These are phyloP conservation scores for Podaxis rugospora DNA, from an alignment of 768 basidiomycete species.

Conservation along the genomic window DNA sequence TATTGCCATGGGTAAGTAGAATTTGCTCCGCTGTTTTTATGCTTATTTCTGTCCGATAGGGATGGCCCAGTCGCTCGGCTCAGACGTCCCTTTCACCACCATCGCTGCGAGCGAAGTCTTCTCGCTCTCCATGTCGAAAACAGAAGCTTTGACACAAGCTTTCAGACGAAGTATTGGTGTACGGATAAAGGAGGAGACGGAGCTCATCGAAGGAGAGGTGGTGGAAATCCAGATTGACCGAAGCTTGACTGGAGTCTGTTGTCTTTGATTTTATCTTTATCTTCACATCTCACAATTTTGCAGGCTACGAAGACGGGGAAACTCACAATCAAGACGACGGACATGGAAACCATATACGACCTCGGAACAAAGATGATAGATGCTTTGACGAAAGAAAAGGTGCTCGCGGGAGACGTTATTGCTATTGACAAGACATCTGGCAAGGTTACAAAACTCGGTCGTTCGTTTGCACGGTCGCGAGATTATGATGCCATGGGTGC, in stretches of 20 bases:
- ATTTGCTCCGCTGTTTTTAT: neutral
- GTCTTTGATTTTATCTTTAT: slow-evolving; percentile 7
- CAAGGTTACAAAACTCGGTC: slow-evolving; percentile 92
- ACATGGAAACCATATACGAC: slow-evolving; percentile 99
- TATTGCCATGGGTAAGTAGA: slow-evolving; percentile 81
- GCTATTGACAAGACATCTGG: slow-evolving; percentile 97
- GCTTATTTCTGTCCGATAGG: slow-evolving; percentile 40
- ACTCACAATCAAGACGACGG: slow-evolving; percentile 94
- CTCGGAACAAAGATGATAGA: slow-evolving; percentile 99
- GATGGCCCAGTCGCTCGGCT: slow-evolving; percentile 93
- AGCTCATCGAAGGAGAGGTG: slow-evolving; percentile 96
- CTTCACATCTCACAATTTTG: slow-evolving; percentile 1
- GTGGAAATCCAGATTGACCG: slow-evolving; percentile 99
- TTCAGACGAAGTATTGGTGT: slow-evolving; percentile 96
- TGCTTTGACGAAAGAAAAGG: slow-evolving; percentile 93
- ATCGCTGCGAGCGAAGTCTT: slow-evolving; percentile 98
- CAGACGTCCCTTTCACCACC: slow-evolving; percentile 97
- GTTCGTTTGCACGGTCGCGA: slow-evolving; percentile 94
- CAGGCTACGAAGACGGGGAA: slow-evolving; percentile 98
- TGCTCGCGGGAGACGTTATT: slow-evolving; percentile 91
- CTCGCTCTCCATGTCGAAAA: slow-evolving; percentile 97
- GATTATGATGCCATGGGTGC: slow-evolving; percentile 99
- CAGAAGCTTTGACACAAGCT: slow-evolving; percentile 95
- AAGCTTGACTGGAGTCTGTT: slow-evolving; percentile 84
- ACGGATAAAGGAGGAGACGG: slow-evolving; percentile 95